These are phyloP conservation scores for Lachnellula occidentalis DNA, from an alignment of 2,329 filamentous ascomycete species.

Conservation along the genomic window DNA sequence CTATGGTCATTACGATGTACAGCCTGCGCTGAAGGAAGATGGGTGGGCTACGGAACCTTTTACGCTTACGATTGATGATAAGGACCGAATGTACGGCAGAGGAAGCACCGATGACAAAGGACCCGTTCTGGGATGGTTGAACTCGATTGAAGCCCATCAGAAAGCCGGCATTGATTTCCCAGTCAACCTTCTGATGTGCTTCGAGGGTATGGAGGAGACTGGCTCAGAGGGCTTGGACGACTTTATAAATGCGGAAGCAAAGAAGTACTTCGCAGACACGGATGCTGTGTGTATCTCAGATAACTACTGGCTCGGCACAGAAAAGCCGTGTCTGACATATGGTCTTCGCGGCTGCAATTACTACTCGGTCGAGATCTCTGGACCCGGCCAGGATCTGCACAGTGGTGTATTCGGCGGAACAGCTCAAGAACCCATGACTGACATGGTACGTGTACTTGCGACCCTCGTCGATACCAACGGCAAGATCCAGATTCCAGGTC, in stretches of 20 bases:
- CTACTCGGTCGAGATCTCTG: constrained; percentile 86
- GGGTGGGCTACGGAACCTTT: constrained; percentile 97
- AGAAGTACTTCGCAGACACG: constrained; percentile 90
- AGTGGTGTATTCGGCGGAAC: constrained; percentile 96
- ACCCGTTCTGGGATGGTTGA: constrained; percentile 93
- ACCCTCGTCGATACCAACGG: constrained; percentile 84
- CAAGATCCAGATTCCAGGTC: constrained; percentile 90
- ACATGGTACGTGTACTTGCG: constrained; percentile 75
- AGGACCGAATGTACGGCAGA: constrained; percentile 93
- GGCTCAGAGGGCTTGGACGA: constrained; percentile 95
- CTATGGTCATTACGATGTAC: constrained; percentile 98
- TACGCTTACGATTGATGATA: constrained; percentile 76
- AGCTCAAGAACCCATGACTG: constrained; percentile 97
- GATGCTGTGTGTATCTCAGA: constrained; percentile 98
- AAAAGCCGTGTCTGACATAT: constrained; percentile 97
- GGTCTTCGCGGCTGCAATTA: constrained; percentile 97
- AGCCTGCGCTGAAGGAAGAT: constrained; percentile 87
- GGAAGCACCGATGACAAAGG: constrained; percentile 98
- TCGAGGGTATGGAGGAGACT: constrained; percentile 99
- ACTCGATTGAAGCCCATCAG: constrained; percentile 95
- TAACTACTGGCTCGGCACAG: constrained; percentile 99
- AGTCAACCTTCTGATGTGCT: constrained; percentile 98
- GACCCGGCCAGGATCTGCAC: constrained; percentile 89
- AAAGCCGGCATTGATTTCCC: constrained; percentile 92
- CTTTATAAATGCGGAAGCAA: constrained; percentile 84